Evolutionary conservation across 768 basidiomycete genomes (phyloP).

Genomic region (Rhodocollybia butyracea): DNA sequence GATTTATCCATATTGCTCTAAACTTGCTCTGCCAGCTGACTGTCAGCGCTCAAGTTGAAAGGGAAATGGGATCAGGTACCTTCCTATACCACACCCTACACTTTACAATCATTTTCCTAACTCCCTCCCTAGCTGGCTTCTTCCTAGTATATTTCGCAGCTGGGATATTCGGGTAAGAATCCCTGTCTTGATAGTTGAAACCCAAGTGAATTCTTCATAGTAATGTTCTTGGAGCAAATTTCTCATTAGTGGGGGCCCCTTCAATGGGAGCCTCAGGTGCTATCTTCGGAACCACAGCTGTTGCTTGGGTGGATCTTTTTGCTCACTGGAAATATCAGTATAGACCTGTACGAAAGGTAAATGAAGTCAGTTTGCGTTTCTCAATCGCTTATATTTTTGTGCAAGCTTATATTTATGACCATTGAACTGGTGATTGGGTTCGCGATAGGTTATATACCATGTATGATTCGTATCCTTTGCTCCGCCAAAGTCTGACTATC

Average conservation of each 20-base stretch:
- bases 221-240: conserved; percentile 90
- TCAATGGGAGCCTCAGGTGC: conserved; percentile 93
- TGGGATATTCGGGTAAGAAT: conserved; percentile 82
- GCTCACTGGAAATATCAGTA: conserved; percentile 92
- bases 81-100: no score
- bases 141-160: conserved; percentile 83
- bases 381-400: background rate
- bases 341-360: conserved; percentile 74
- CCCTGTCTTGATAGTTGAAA: background rate
- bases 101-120: no score
- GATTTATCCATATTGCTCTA: conserved; percentile 86
- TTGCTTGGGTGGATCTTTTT: conserved; percentile 85
- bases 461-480: conserved; percentile 34
- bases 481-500: background rate
- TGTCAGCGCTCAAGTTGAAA: conserved; percentile 82
- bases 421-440: conserved; percentile 87
- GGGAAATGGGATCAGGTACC: conserved; percentile 87
- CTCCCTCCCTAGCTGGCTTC: no score
- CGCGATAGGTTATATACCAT: conserved; percentile 81
- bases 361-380: background rate
- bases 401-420: conserved; percentile 84
- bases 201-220: conserved; percentile 29
- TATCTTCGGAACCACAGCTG: conserved; percentile 78
- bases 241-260: conserved; percentile 82
- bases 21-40: conserved; percentile 89